A percentile compares a stretch with the other conserved stretches of the same genome.
phyloP scores from a whole-genome alignment of 306 rosid species.

The Senna tora region DNA sequence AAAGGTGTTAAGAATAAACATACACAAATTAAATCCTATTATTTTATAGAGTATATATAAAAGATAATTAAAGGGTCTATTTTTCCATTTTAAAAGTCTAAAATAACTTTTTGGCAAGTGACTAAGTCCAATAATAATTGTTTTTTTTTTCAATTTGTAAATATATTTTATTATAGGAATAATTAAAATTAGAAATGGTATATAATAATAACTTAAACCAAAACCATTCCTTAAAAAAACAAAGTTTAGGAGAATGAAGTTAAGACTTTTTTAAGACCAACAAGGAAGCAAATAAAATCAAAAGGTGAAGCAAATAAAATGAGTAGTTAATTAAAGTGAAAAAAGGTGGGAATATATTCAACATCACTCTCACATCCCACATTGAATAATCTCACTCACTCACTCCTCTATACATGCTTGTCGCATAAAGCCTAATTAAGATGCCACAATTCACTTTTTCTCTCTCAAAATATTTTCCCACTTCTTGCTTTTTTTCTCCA shows the following conservation, averaged over 20 bases:
- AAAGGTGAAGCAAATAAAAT: neutral
- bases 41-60: too few species aligned
- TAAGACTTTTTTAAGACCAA: neutral
- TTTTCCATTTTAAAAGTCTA: too few species aligned
- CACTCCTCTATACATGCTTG: constrained; percentile 58
- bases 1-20: too few species aligned
- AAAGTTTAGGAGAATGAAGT: neutral
- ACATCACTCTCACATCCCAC: constrained; percentile 39
- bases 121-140: too few species aligned
- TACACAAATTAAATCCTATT: too few species aligned
- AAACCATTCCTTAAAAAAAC: neutral
- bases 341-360: constrained; percentile 49
- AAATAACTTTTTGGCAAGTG: too few species aligned
- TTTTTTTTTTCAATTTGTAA: too few species aligned
- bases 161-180: too few species aligned
- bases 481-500: constrained; percentile 14
- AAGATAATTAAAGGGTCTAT: too few species aligned
- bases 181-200: too few species aligned
- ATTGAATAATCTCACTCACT: constrained; percentile 52
- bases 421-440: constrained; percentile 70
- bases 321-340: neutral
- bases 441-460: constrained; percentile 62
- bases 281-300: neutral
- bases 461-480: constrained; percentile 35
- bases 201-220: too few species aligned